Evolutionary conservation across 2,329 filamentous ascomycete genomes (phyloP), one percentile per base, ranked within the genome.

Genomic region (Alternaria consortialis): DNA sequence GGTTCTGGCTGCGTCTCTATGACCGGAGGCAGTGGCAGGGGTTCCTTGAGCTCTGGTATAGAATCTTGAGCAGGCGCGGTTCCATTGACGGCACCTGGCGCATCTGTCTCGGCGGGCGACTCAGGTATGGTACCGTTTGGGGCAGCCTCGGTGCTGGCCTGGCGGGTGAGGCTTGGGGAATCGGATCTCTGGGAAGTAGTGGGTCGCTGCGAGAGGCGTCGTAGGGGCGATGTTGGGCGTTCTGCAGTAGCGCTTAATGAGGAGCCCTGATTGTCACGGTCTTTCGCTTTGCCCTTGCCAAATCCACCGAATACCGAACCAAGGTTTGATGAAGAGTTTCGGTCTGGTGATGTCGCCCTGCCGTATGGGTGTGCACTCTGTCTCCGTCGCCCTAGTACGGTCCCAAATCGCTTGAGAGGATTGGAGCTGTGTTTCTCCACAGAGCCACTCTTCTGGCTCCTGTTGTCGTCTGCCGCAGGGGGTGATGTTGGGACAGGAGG

Each of bases 231-330:
- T 20, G 56, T 64, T 27, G 77, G 77, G 20, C 76, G 71, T 57
- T 74, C 75, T 39, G 72, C 66, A 6, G 67, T 70, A 2, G 72
- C 65, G 5, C 58, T 53, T 32, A 87, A 74, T 7, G 68, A 67
- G 23, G 71, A 61, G 17, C 51, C 54, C 32, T 86, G 74, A 54
- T 82, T 65, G 13, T 83, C 77, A 25, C 87, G 86, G 58, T 91
- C 89, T 73, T 88, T 90, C 67, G 86, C 89, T 66, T 86, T 87
- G 29, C 87, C 82, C 47, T 90, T 85, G 37, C 87, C 86, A 71
- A 93, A 90, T 2, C 85, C 83, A 20, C 83, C 81, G 84, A 89
- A 68, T 84, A 82, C 74, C 80, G 85, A 59, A 82, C 86, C 74
- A 86, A 90, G 42, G 58, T 78, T 89, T 81, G 63, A 84, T 8